phyloP scores from a whole-genome alignment of 2,329 filamentous ascomycete species.

The Stagonosporopsis vannaccii region DNA sequence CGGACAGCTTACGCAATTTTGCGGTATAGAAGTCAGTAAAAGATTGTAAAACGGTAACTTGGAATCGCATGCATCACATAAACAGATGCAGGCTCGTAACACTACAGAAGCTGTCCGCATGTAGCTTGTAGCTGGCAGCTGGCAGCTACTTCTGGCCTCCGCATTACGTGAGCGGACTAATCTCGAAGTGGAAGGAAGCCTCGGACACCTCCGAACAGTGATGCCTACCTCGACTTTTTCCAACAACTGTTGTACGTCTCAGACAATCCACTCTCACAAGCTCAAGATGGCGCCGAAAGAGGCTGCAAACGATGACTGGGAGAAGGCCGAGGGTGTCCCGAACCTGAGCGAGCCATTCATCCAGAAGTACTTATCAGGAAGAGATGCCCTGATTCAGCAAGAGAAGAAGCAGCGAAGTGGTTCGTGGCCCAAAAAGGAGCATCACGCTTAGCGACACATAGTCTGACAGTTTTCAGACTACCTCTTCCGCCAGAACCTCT shows the following conservation, averaged over 20 bases:
- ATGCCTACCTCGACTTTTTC: conserved; percentile 2
- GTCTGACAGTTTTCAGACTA: conserved; percentile 61
- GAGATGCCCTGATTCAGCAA: conserved; percentile 76
- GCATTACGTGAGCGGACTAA: conserved; percentile 34
- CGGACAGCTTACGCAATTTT: neutral
- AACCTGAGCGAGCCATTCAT: conserved; percentile 74
- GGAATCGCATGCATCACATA: neutral
- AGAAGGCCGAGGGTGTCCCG: conserved; percentile 52
- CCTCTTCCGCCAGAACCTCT: conserved; percentile 76
- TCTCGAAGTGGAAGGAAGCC: conserved; percentile 24
- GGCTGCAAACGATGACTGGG: conserved; percentile 46
- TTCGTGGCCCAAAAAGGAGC: conserved; percentile 49
- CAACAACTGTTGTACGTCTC: neutral
- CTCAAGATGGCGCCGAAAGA: conserved; percentile 32
- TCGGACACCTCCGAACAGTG: conserved; percentile 27
- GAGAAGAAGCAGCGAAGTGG: conserved; percentile 86
- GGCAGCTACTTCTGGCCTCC: neutral
- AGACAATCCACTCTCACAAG: neutral
- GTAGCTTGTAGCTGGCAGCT: neutral
- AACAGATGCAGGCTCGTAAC: neutral
- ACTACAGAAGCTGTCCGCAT: neutral
- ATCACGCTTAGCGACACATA: neutral
- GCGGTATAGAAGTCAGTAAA: neutral
- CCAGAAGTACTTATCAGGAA: conserved; percentile 79
- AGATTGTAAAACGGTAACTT: neutral